Base-by-base conservation (phyloP, 2,329 filamentous ascomycete genomes). In the Cercospora zeae-maydis region DNA sequence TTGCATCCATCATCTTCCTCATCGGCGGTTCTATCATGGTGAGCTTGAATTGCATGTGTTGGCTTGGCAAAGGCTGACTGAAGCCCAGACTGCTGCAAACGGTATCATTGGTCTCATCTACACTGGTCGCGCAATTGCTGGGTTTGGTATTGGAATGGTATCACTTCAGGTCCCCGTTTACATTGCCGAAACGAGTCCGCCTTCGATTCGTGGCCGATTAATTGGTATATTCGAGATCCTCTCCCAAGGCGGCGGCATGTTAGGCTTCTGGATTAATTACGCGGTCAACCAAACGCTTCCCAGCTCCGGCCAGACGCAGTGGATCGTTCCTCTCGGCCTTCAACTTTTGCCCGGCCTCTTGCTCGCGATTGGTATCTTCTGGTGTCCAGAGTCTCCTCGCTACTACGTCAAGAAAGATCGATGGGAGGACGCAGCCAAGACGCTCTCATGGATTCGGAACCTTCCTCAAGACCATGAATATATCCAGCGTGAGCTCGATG, bases 181-280 rank as follows among this genome's bases (percentile, higher is more conserved):
- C 58, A 76, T 78, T 57, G 73, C 75, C 8, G 76, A 78, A 57
- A 75, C 71, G 7, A 71, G 85, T 0, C 87, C 87, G 2, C 86
- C 86, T 0, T 85, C 86, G 3, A 82, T 89, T 52, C 82, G 87
- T 65, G 87, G 87, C 16, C 81, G 86, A 1, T 79, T 89, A 0
- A 84, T 89, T 24, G 86, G 87, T 57, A 82, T 89, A 58, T 89
- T 88, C 74, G 87, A 89, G 72, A 79, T 89, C 1, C 84, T 85
- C 27, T 88, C 84, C 76, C 87, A 88, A 75, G 78, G 84, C 1
- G 83, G 87, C 33, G 86, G 86, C 24, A 77, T 78, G 73, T 63
- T 77, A 6, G 76, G 77, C 5, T 79, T 78, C 62, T 78, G 76
- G 77, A 76, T 78, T 66, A 78, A 79, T 65, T 79, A 79, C 58